Base-by-base conservation (phyloP, 1,139 yeast species). In the Lodderomyces orthopsilosis region DNA sequence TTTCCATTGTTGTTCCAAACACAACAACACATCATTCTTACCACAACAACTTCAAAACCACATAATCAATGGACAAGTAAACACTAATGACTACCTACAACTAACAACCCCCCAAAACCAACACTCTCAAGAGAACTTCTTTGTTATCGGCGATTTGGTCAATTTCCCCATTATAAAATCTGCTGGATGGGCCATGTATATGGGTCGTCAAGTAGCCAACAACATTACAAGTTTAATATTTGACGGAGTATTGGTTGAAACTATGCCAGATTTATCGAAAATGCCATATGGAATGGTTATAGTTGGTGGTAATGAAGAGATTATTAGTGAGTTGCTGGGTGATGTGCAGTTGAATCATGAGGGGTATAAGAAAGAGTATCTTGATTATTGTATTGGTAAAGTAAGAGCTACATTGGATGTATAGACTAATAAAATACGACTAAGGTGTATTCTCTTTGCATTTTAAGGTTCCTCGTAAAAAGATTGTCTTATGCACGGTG, bases 121-220 rank as follows among this genome's bases (percentile, higher is more conserved):
- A 4, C 26, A 32, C 10, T 13, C 41, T 3, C 23, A 32, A 2
- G 26, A 24, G 8, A 59, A 68, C 41, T 57, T 70, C 44, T 72
- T 71, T 46, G 71, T 59, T 13, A 46, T 69, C 26, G 77, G 77
- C 2, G 76, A 72, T 51, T 57, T 71, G 50, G 71, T 68, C 3
- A 73, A 68, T 34, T 51, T 65, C 21, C 68, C 71, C 21, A 66
- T 70, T 41, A 67, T 72, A 43, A 72, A 72, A 52, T 66, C 71
- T 35, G 77, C 77, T 1, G 77, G 77, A 0, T 72, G 77, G 77
- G 77, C 76, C 4, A 61, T 69, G 56, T 70, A 66, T 49, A 69
- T 67, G 66, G 77, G 76, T 2, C 52, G 74, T 38, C 68, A 61
- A 45, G 66, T 59, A 1, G 75, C 76, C n/a, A 65, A 67, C 47